Base-by-base conservation (phyloP, 2,329 filamentous ascomycete genomes). In the Diaporthe capsici region DNA sequence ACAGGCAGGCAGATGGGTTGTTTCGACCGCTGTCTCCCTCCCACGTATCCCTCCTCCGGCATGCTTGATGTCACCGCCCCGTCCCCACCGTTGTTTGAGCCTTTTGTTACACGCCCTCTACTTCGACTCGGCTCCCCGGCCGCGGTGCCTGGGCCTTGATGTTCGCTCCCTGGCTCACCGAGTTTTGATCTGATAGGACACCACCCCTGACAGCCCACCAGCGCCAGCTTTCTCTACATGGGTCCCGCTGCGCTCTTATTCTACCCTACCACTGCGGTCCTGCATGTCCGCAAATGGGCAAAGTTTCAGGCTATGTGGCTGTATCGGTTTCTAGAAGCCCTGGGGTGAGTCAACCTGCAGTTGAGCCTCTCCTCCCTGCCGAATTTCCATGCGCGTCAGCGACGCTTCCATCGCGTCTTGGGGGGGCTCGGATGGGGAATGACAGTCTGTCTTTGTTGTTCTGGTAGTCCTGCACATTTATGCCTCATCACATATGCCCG, bases 201-300 rank as follows among this genome's bases (percentile, higher is more conserved):
- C 65, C 28, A 49, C 42, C 49, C 51, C 61, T 47, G 55, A 28
- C 60, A 68, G 10, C 51, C 44, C 25, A 58, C 17, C 39, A 9
- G 49, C 34, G 42, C 71, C 71, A 31, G 55, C 31, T 76, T 76
- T 73, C 44, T 76, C 70, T 67, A 77, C 76, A 72, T 77, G 58
- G 63, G 60, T 42, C 49, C 75, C 47, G 49, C 63, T 73, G 61
- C 51, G 74, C 28, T 42, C 42, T 53, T 57, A 44, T 17, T 25
- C 25, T 28, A 39, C 63, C 25, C 49, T 71, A 39, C 28, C 39
- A 44, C 42, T 53, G n/a, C 63, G n/a, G 60, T 34, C 53, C 39
- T 61, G 58, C 67, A 51, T 65, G 42, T 58, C 53, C 72, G 76
- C 76, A 73, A 70, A 71, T 67, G 71, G 70, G 70, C 65, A 73